Evolutionary conservation across 2,329 filamentous ascomycete genomes (phyloP), one percentile per base, ranked within the genome.

Genomic region (Trichoderma sp.): DNA sequence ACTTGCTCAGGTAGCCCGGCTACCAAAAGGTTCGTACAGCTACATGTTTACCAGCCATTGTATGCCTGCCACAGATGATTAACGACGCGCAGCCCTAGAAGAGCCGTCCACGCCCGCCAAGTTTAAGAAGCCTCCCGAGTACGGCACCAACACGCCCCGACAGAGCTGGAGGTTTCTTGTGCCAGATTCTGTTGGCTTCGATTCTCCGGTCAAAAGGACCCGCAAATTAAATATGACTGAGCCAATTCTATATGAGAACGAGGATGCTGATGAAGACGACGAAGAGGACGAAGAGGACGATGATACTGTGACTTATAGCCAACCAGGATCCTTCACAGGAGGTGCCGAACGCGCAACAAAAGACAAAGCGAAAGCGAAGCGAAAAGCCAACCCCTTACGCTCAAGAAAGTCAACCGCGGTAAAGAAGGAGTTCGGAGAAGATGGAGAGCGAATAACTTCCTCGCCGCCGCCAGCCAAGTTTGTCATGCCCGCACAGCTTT

Each of bases 401-500:
- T 27, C 65, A 16, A 68, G 41, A 12, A 66, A 50, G 27, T 50
- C 21, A 9, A 71, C 38, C 2, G 4, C 27, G 29, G 16, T 5
- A 4, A n/a, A 53, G 14, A 60, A 33, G 11, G 12, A 29, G 11
- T 0, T 16, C 3, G 9, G 35, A 60, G 24, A 29, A 45, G 62
- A 75, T 29, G 41, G 38, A 31, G 4, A 24, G 16, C 69, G 72
- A 35, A 65, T 65, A 24, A 62, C 76, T 9, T 74, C 77, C 6
- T 77, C 79, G 1, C 77, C 80, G 2, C 71, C 77, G 6, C 75
- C 45, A 4, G 76, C 79, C 11, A 75, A 78, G 1, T 81, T 81
- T 65, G 78, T 77, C 45, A 65, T 80, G 35, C 79, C 81, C 3
- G 66, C 66, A 11, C 63, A 76, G 8, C 67, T 78, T 35, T 73